Evolutionary conservation across 2,329 filamentous ascomycete species (phyloP), one percentile per base, ranked within the genome.

Genomic region (Stenocarpella maydis): DNA sequence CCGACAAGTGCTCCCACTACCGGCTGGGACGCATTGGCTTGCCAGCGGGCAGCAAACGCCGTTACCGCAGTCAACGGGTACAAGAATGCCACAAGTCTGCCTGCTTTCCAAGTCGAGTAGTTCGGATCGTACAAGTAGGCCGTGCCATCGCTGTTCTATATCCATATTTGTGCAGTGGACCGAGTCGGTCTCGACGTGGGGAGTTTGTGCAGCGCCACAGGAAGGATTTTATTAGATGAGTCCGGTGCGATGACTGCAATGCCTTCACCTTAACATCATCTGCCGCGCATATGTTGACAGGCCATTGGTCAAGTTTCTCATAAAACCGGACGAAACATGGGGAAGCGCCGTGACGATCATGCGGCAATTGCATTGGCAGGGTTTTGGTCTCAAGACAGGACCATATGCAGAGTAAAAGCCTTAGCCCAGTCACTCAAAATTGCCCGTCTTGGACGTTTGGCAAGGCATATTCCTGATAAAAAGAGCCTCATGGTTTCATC

Each of bases 241-340:
- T 61, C 58, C 41, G 58, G 47, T 61, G 41, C 41, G 58, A 61
- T 61, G 41, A 24, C 41, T 47, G 12, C 58, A 61, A 31, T 34
- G 37, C 14, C 26, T 61, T 61, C 41, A 21, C 47, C 58, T 61
- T 61, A 61, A 41, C 58, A 61, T 61, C 58, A 47, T 61, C 41
- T 61, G 26, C 41, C 58, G 19, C 19, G 58, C 58, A 61, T 47
- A 34, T 47, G 58, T 61, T 61, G 58, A 19, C 58, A 34, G 58
- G 28, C 58, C 58, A 61, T 47, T 61, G 41, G 58, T 28, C 58
- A 61, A 47, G 58, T 41, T 24, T 34, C 37, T 17, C n/a, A n/a
- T n/a, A 41, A 37, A 41, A 61, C 58, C 58, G 58, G 58, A 61
- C 58, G 58, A 61, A n/a, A 61, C 47, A 61, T 61, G 41, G 58